Evolutionary conservation across 2,329 filamentous ascomycete species (phyloP), one percentile per base, ranked within the genome.

Genomic region (Clonostachys rhizophaga): DNA sequence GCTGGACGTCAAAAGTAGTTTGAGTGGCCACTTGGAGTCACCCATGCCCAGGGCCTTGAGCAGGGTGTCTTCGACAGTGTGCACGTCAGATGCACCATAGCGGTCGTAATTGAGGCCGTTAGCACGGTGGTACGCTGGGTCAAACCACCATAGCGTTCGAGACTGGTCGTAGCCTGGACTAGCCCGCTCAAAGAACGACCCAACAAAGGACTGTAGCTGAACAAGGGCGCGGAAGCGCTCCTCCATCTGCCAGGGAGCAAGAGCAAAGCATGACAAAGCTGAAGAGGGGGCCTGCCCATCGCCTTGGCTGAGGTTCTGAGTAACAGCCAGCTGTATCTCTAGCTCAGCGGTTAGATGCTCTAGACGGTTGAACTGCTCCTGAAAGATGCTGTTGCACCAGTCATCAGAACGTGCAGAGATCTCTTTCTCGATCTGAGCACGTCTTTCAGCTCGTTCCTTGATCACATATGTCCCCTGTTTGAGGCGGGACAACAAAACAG

Each of bases 241-340:
- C 42, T 47, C 46, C 46, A 47, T 47, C 46, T 47, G 46, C 46
- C 46, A 47, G 18, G 46, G 46, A 5, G 34, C 34, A 12, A 47
- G 42, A 13, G 34, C 18, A 14, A 44, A 47, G 11, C 16, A 11
- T 18, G 46, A 20, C 36, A 47, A 18, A 9, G 30, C 40, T 16
- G 34, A 20, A 14, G 24, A 20, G 6, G n/a, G 24, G 16, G n/a
- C n/a, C 33, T 44, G 34, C 5, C 33, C 12, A n/a, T 30, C 42
- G 33, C 34, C 16, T 30, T 42, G 24, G 41, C 41, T 43, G 10
- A 43, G 41, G 17, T 18, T 43, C 41, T 43, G 17, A 20, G 46
- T 47, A 35, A 47, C 40, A 17, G 46, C 46, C 18, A 47, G 46
- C 46, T 47, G 46, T 42, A 47, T 47, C 36, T 47, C 46, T 9